A percentile compares a stretch with the other conserved stretches of the same genome.
Evolutionary conservation across 2,329 filamentous ascomycete species (phyloP).

Genomic region (Blastomyces parvus): DNA sequence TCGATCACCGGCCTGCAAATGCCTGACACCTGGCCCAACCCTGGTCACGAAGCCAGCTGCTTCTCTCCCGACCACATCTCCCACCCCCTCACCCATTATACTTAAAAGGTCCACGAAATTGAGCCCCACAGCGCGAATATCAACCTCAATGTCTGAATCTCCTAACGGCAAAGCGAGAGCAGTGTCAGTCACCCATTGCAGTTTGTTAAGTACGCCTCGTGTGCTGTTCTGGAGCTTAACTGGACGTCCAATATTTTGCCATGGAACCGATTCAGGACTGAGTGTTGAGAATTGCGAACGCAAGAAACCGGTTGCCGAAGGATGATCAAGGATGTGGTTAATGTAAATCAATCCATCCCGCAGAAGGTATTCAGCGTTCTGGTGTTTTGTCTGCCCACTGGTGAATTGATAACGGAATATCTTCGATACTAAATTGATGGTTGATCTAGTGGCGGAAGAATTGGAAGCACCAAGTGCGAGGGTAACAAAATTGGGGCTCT

Average conservation of each 20-base stretch:
- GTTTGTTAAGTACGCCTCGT: conserved; percentile 17
- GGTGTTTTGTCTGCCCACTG: conserved; percentile 9
- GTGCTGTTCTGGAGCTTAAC: conserved; percentile 17
- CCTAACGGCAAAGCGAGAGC: conserved; percentile 15
- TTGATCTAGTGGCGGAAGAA: conserved; percentile 6
- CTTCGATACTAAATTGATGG: conserved; percentile 10
- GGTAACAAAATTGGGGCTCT: conserved; percentile 21
- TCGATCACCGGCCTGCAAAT: conserved; percentile 27
- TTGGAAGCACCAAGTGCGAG: conserved; percentile 18
- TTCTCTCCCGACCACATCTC: conserved; percentile 29
- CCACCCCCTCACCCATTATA: conserved; percentile 26
- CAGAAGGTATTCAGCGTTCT: conserved; percentile 20
- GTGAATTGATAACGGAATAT: conserved; percentile 19
- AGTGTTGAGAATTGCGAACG: conserved; percentile 13
- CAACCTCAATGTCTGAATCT: conserved; percentile 16
- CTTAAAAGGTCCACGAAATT: conserved; percentile 26
- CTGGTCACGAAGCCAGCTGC: conserved; percentile 21
- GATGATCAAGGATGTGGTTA: conserved; percentile 19
- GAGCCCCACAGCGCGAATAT: conserved; percentile 9
- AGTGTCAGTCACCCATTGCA: conserved; percentile 18
- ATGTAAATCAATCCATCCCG: conserved; percentile 18
- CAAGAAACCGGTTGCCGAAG: conserved; percentile 17
- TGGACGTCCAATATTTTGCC: conserved; percentile 12
- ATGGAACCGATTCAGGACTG: conserved; percentile 14
- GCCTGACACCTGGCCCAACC: conserved; percentile 15